Conservation (phyloP, 768 basidiomycete genomes). For the Crepidotus variabilis region DNA sequence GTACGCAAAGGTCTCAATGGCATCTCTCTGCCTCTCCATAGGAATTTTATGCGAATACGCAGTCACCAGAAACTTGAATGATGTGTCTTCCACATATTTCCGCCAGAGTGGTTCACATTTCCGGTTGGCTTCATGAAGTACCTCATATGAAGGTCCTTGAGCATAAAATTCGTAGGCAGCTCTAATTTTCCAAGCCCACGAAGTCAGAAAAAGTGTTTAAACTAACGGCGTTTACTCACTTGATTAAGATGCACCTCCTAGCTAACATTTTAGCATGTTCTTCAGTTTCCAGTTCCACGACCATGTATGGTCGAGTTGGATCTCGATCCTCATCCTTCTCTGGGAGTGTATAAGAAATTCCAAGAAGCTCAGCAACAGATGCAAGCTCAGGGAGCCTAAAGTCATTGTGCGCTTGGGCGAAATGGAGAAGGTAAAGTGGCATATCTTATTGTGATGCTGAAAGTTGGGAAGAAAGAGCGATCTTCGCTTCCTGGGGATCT, state of each 20-base stretch:
- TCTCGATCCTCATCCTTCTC: slow-evolving; percentile 42
- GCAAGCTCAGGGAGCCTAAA: slow-evolving; percentile 82
- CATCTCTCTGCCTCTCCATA: slow-evolving; percentile 54
- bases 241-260: slow-evolving; percentile 76
- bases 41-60: slow-evolving; percentile 75
- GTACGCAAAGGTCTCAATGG: slow-evolving; percentile 80
- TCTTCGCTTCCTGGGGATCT: not conserved
- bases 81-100: slow-evolving; percentile 56
- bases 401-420: slow-evolving; percentile 77
- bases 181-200: slow-evolving; percentile 32
- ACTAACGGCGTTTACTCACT: slow-evolving; percentile 42
- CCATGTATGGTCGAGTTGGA: slow-evolving; percentile 67
- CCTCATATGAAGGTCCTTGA: slow-evolving; percentile 62
- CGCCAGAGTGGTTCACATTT: slow-evolving; percentile 47
- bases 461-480: not conserved
- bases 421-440: slow-evolving; percentile 56
- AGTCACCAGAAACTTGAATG: slow-evolving; percentile 78
- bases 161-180: slow-evolving; percentile 78
- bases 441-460: slow-evolving; percentile 13
- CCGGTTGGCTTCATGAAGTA: slow-evolving; percentile 58
- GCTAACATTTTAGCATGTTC: slow-evolving; percentile 74
- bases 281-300: slow-evolving; percentile 64
- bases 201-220: slow-evolving; percentile 2
- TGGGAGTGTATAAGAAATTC: slow-evolving; percentile 55
- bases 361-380: slow-evolving; percentile 73